Conservation (phyloP, 805 yeast species). For the Groenewaldozyma tartarivorans region DNA sequence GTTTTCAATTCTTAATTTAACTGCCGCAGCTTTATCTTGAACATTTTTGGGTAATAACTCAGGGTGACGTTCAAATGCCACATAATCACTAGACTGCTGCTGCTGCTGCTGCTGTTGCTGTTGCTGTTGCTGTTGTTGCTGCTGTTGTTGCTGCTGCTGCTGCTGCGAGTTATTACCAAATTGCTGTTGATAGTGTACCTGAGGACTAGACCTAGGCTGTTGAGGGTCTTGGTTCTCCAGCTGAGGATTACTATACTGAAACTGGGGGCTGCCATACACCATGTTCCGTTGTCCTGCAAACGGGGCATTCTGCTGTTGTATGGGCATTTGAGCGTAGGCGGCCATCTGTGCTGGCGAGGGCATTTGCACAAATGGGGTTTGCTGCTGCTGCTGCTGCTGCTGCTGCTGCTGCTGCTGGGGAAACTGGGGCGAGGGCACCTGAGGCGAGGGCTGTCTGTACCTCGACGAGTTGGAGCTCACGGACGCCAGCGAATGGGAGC, state of each 20-base stretch:
- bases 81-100: constrained; percentile 35
- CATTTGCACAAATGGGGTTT: constrained; percentile 11
- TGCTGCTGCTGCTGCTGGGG: constrained; percentile 2
- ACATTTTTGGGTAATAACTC: constrained; percentile 61
- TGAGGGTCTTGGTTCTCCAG: constrained; percentile 5
- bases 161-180: constrained; percentile 7
- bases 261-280: constrained; percentile 5
- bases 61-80: constrained; percentile 75
- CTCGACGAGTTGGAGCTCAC: constrained; percentile 23
- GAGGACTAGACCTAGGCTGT: constrained; percentile 3
- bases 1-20: constrained; percentile 73
- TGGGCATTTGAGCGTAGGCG: constrained; percentile 1
- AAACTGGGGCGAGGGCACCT: constrained; percentile 14
- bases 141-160: constrained; percentile 12
- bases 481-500: constrained; percentile 20
- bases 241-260: constrained; percentile 1
- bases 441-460: constrained; percentile 26
- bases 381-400: constrained; percentile 5
- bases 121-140: constrained; percentile 8
- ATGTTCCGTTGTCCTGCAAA: constrained; percentile 6
- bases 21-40: constrained; percentile 77
- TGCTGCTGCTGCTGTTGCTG: constrained; percentile 21
- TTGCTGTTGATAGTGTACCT: constrained; percentile 9
- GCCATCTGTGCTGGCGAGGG: constrained; percentile 16
- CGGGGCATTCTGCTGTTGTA: constrained; percentile 26